Conservation (phyloP, 2,329 filamentous ascomycete species). For the Colletotrichum sp. region DNA sequence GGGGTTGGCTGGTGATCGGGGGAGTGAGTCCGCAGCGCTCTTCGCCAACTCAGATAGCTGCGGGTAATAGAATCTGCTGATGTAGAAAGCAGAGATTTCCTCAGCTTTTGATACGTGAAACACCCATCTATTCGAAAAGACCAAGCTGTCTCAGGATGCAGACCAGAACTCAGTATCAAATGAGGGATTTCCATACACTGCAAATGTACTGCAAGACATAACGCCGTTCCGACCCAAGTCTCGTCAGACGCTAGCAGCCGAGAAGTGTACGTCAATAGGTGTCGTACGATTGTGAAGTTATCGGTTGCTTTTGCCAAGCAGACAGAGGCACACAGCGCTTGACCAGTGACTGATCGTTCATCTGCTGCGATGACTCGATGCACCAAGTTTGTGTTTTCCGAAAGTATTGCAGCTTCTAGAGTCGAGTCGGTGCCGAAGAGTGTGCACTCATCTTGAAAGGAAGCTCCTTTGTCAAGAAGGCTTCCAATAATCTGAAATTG, state of each 20-base stretch:
- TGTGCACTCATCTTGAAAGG: neutral
- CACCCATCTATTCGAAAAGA: no score
- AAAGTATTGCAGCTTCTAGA: neutral
- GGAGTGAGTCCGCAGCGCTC: neutral
- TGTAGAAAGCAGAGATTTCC: no score
- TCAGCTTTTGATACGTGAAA: no score
- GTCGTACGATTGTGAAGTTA: fast-evolving
- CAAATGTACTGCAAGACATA: neutral
- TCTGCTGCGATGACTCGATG: fast-evolving
- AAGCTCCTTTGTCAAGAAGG: neutral
- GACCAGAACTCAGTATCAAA: no score
- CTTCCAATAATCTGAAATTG: neutral
- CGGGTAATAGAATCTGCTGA: no score
- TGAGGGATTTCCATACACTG: neutral
- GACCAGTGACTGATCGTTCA: fast-evolving
- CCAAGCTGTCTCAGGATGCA: neutral
- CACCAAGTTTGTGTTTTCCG: fast-evolving
- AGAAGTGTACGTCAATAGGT: fast-evolving
- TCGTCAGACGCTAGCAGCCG: fast-evolving
- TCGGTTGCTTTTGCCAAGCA: fast-evolving
- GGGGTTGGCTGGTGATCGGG: no score
- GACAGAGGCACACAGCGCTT: fast-evolving
- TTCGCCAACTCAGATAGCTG: neutral
- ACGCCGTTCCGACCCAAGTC: fast-evolving
- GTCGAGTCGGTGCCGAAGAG: fast-evolving